Percentiles rank a stretch among this genome's conserved stretches.
Evolutionary conservation across 257 asterid genomes (phyloP).

Genomic region (Primulina tabacum): DNA sequence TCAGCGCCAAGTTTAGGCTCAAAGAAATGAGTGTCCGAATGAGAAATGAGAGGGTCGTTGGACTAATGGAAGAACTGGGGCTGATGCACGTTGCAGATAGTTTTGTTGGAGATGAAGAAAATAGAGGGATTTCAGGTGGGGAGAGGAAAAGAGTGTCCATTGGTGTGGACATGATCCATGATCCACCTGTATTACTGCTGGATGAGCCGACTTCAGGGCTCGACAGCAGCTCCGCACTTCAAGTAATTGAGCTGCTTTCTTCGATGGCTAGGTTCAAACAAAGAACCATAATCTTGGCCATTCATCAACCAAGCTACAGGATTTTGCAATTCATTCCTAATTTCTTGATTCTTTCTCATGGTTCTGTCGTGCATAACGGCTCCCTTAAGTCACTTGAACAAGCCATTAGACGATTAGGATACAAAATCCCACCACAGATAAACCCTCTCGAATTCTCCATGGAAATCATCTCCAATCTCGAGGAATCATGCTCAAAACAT

Average conservation of each 20-base stretch:
- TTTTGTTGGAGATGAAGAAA: conserved; percentile 77
- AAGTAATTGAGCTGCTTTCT: conserved; percentile 65
- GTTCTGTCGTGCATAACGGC: conserved; percentile 68
- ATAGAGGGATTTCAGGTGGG: conserved; percentile 84
- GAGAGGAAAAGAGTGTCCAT: conserved; percentile 79
- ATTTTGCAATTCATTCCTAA: conserved; percentile 60
- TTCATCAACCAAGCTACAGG: conserved; percentile 83
- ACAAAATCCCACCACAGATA: conserved; percentile 61
- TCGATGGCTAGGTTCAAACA: conserved; percentile 64
- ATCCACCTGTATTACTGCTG: conserved; percentile 65
- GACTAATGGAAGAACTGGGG: conserved; percentile 78
- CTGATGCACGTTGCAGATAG: conserved; percentile 66
- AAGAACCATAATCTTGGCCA: conserved; percentile 61
- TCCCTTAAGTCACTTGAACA: conserved; percentile 61
- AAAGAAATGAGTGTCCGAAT: conserved; percentile 42
- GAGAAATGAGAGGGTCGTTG: conserved; percentile 51
- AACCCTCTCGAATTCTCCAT: conserved; percentile 78
- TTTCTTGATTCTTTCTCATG: conserved; percentile 69
- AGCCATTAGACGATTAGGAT: conserved; percentile 44
- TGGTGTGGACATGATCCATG: conserved; percentile 82
- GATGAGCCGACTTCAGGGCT: conserved; percentile 94
- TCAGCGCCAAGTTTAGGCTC: conserved; percentile 65
- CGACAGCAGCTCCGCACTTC: conserved; percentile 88
- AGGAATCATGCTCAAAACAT: conserved; percentile 36
- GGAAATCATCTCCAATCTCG: conserved; percentile 63